Base-by-base conservation (phyloP, 2,329 filamentous ascomycete genomes). In the Diaporthe ampelina region DNA sequence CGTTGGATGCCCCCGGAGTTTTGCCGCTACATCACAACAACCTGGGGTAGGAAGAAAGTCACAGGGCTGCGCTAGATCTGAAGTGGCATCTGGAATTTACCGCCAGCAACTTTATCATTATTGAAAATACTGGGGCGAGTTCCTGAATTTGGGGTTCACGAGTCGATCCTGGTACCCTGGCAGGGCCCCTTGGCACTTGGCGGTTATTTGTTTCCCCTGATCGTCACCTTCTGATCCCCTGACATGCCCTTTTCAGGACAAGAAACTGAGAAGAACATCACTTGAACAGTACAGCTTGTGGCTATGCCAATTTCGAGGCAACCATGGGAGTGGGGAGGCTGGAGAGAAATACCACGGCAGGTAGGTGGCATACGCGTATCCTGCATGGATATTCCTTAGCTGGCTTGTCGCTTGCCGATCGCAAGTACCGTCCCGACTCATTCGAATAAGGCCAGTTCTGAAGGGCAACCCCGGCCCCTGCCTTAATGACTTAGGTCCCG, bases 131-230 rank as follows among this genome's bases (percentile, higher is more conserved):
- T 24, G 56, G 56, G 32, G 19, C 40, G 10, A 4, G 7, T 11
- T 19, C 6, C 54, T 50, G 43, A 24, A 3, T 17, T 50, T 21
- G 29, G 6, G 32, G 63, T 17, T 17, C 13, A 24, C 32, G 63
- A 40, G 63, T 40, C 63, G n/a, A 52, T 19, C 48, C 63, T 17
- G 13, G 32, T 29, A 52, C 32, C 63, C 63, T 48, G 29, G 61
- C 29, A 37, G 8, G 29, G 15, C 29, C 40, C 29, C 26, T 21
- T n/a, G 7, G 8, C 63, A 40, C 63, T 68, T 54, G 63, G 45
- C 48, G 63, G 32, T 68, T 54, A 54, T 68, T 68, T 54, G 63
- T 68, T 68, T 54, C 63, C 48, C 63, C 63, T 68, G 63, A 68
- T 35, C 35, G 35, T 52, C 61, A 67, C 61, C 40, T 29, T 52